Evolutionary conservation across 2,329 filamentous ascomycete genomes (phyloP), one percentile per base, ranked within the genome.

Genomic region (Hymenoscyphus albidus): DNA sequence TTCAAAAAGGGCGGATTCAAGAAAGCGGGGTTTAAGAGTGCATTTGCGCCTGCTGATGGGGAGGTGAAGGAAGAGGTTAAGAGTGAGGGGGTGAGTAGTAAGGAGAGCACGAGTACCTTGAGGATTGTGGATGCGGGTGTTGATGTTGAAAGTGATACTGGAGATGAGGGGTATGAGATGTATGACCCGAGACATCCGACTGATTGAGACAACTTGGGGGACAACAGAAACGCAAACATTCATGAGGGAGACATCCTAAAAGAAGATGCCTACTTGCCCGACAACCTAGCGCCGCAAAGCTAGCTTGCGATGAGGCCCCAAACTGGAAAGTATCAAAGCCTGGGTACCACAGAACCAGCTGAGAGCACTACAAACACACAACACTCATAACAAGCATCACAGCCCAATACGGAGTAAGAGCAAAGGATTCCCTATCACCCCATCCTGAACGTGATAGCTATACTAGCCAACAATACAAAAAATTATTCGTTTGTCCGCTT

Each of bases 1-100:
- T 87, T 88, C 70, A 90, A 88, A 73, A 89, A 88, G 72, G 84
- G 84, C 0, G 87, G 87, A 0, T 93, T 93, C 74, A 93, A 93
- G 78, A 95, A 94, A 74, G 88, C 89, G 1, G 91, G 91, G 0
- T 93, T 93, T 76, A 93, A 92, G 78, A 89, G 87, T 71, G 89
- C 90, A 1, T 91, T 93, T 78, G 83, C 83, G 4, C 78, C 85
- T 1, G 82, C 73, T 13, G 77, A 78, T 65, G 79, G 78, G 38
- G 80, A 81, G 27, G 75, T 78, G n/a, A 77, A 75, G 42, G 77
- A 73, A 18, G 70, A 72, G 3, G 70, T 70, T 27, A 69, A 71
- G 61, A 69, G 61, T 1, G 74, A 73, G 59, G 76, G 73, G 14
- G 69, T 22, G 2, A 35, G 63, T 3, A 64, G 59, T 56, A 67